phyloP scores from a whole-genome alignment of 164 flowering plant genomes.

The Liquidambar formosana region DNA sequence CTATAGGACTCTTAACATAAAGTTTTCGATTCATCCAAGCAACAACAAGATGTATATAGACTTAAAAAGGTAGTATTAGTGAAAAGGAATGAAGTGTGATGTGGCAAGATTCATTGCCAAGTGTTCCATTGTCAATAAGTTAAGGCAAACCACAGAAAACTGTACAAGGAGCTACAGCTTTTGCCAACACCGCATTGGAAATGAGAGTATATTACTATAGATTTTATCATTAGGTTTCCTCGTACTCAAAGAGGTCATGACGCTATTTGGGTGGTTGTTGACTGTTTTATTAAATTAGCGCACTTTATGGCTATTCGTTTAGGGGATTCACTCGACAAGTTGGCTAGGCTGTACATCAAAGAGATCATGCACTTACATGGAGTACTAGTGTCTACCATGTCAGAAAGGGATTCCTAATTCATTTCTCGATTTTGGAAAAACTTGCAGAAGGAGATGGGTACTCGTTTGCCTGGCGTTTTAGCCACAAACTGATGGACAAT shows the following conservation, averaged over 20 bases:
- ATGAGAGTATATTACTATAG: not conserved
- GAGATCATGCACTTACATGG: too few species aligned
- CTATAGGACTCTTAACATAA: too few species aligned
- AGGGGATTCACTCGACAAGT: too few species aligned
- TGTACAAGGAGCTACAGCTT: not conserved
- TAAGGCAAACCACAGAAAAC: not conserved
- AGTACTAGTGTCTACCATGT: too few species aligned
- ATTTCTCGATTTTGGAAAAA: not conserved
- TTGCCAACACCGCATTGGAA: not conserved
- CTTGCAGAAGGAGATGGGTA: not conserved
- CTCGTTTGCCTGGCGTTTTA: constrained; percentile 1
- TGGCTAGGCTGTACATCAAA: too few species aligned
- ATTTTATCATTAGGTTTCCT: not conserved
- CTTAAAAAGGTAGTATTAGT: not conserved
- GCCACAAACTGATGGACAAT: constrained; percentile 14
- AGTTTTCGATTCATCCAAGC: not conserved
- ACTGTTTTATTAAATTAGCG: too few species aligned
- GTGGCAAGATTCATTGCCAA: not conserved
- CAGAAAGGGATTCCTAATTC: not conserved
- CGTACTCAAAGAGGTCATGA: not conserved
- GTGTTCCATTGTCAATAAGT: not conserved
- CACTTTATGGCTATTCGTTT: not conserved
- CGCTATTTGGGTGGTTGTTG: not conserved
- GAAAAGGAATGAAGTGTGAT: not conserved
- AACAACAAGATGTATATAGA: not conserved